These are phyloP conservation scores for Solanum chiquidenum DNA, from an alignment of 257 asterid genomes.

Conservation along the genomic window DNA sequence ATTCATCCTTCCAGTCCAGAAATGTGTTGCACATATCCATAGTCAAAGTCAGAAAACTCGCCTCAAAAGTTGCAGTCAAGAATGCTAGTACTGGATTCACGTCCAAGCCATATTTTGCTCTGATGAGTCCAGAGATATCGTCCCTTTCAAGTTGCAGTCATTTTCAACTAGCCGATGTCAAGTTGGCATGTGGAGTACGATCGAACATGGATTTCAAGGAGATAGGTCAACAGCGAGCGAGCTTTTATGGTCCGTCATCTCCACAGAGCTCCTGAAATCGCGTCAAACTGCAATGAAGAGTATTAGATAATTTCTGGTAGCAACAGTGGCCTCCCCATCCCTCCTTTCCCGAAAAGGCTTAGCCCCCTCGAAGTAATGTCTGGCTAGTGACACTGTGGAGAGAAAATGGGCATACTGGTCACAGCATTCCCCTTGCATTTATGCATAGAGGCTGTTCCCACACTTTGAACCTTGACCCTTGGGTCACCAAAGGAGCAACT, in stretches of 20 bases:
- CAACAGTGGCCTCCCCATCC: not conserved
- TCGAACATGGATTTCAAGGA: not conserved
- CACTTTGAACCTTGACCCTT: not conserved
- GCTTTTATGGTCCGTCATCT: not conserved
- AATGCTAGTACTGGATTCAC: not conserved
- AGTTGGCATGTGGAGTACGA: not conserved
- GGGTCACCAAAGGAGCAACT: not conserved
- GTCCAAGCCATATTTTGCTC: not conserved
- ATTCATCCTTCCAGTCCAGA: not conserved
- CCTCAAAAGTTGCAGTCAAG: not conserved
- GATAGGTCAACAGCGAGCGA: not conserved
- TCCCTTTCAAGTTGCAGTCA: not conserved
- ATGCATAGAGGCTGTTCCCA: not conserved
- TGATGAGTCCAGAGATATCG: not conserved
- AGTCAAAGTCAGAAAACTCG: not conserved
- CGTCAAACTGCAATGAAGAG: slow-evolving; percentile 42
- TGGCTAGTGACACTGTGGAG: not conserved
- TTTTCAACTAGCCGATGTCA: not conserved
- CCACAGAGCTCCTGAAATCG: slow-evolving; percentile 58
- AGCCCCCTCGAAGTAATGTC: not conserved
- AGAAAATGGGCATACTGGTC: not conserved
- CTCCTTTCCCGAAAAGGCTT: not conserved
- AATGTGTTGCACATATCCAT: not conserved
- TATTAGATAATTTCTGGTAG: not conserved
- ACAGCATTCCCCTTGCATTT: not conserved